Evolutionary conservation across 192 early-diverging fungal genomes (phyloP), one percentile per base, ranked within the genome.

Genomic region (Fimicolochytrium jonesii): DNA sequence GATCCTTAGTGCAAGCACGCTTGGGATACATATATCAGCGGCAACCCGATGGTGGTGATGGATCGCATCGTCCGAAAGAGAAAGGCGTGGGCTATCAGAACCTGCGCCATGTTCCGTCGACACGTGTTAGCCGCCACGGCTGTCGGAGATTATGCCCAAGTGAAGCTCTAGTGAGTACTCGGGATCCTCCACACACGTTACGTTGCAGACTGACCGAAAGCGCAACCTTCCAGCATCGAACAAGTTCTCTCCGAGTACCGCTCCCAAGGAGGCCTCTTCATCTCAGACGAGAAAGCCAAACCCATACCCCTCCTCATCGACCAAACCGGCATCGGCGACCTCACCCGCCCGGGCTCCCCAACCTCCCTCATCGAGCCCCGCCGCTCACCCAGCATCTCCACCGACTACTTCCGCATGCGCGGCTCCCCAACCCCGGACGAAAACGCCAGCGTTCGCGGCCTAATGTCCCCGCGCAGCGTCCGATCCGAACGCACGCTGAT

Each of bases 301-400:
- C 41, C 30, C 15, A 48, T 60, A 13, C 58, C 58, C 44, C 30
- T 60, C 30, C 28, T 60, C 35, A 44, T 60, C 17, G 30, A 48
- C n/a, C 58, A 47, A 42, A 32, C 4, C 35, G 10, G 18, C 35
- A 35, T 32, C 20, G 45, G 45, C 30, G 9, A 53, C 31, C 22
- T 26, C 11, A 22, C 6, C 9, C 51, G 25, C 9, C 51, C 31
- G 28, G 25, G 11, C 26, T 9, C 37, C 17, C 29, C 37, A 9
- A 41, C 6, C 36, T 23, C 29, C 6, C 6, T 33, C 34, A 31
- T 15, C 22, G 11, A 22, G 6, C 55, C 55, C 36, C 4, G 35
- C 32, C 7, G 34, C 11, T 23, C 37, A 13, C 31, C 36, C 34
- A 34, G 55, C 55, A 56, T 61, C 47, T 20, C 44, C 9, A 39